Evolutionary conservation across 164 flowering plant genomes (phyloP), one percentile per base, ranked within the genome.

Genomic region (Magnolia officinalis): DNA sequence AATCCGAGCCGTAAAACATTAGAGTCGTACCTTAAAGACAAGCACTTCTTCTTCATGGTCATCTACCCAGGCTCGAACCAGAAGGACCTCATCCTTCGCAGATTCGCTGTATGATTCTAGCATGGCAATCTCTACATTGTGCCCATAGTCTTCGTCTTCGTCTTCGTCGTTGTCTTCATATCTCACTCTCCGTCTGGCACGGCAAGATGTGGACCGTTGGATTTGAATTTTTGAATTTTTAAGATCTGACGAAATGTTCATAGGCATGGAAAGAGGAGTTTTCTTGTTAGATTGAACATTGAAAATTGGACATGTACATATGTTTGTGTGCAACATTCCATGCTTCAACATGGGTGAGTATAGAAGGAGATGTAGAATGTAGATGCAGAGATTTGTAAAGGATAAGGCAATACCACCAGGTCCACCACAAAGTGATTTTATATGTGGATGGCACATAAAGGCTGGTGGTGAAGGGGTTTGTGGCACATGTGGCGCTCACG

Each of bases 31-130:
- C 96, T 89, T 91, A 78, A 89, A 91, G 75, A 92, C 81, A 16
- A 92, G 84, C 50, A 93, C 86, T 81, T 93, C 84, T 8, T 84
- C 94, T 77, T 89, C 88, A 49, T 87, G 80, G 0, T 78, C 88
- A 76, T 92, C 91, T 26, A 93, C 87, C 65, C 80, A 13, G 6
- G 94, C 92, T 14, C 77, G 82, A 1, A 93, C 96, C 23, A 93
- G 63, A 75, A 93, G 91, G 4, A 87, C 93, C 75, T 89, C 98
- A 67, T 82, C 83, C 78, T 80, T 82, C 0, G 74, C 79, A 49
- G 83, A 78, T 63, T 90, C 87, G 59, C 82, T 88, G 65, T 93
- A 92, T 0, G 83, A 61, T 77, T 93, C 98, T 59, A 92, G 63
- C 86, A 85, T 67, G 1, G 84, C 87, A 10, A 93, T 84, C 73